phyloP scores from a whole-genome alignment of 1,139 yeast genomes.

The Oligophagozyma castellii region DNA sequence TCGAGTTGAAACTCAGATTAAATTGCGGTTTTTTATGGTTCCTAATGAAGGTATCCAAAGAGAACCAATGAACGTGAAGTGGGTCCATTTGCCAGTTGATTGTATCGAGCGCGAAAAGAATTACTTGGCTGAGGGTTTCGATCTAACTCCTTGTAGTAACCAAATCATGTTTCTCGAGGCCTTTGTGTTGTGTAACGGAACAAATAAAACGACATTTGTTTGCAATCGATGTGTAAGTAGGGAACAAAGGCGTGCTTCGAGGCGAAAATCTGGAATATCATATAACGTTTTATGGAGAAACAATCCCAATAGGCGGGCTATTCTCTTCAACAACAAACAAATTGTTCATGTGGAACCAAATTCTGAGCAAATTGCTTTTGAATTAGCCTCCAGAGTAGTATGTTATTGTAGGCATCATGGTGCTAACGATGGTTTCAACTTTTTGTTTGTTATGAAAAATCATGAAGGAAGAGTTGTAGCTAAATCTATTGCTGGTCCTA shows the following conservation, averaged over 20 bases:
- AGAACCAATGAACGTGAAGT: not conserved
- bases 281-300: slow-evolving; percentile 73
- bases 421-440: slow-evolving; percentile 63
- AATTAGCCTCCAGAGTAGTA: slow-evolving; percentile 73
- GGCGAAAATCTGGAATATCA: slow-evolving; percentile 57
- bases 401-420: slow-evolving; percentile 94
- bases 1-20: slow-evolving; percentile 91
- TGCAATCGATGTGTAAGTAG: slow-evolving; percentile 82
- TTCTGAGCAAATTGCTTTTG: slow-evolving; percentile 33
- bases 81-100: slow-evolving; percentile 73
- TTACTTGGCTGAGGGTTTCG: slow-evolving; percentile 39
- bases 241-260: slow-evolving; percentile 85
- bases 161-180: slow-evolving; percentile 52
- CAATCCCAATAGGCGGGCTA: slow-evolving; percentile 60
- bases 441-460: slow-evolving; percentile 59
- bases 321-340: slow-evolving; percentile 84
- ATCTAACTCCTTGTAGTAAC: slow-evolving; percentile 29
- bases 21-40: slow-evolving; percentile 47
- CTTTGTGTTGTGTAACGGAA: slow-evolving; percentile 40
- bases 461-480: slow-evolving; percentile 50
- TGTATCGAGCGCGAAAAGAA: slow-evolving; percentile 78
- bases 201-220: slow-evolving; percentile 48
- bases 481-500: slow-evolving; percentile 54
- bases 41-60: slow-evolving; percentile 33
- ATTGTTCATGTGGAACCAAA: slow-evolving; percentile 53